A percentile compares a stretch with the other conserved stretches of the same genome.
Conservation (phyloP, 805 yeast genomes). For the Candida gorgasii region DNA sequence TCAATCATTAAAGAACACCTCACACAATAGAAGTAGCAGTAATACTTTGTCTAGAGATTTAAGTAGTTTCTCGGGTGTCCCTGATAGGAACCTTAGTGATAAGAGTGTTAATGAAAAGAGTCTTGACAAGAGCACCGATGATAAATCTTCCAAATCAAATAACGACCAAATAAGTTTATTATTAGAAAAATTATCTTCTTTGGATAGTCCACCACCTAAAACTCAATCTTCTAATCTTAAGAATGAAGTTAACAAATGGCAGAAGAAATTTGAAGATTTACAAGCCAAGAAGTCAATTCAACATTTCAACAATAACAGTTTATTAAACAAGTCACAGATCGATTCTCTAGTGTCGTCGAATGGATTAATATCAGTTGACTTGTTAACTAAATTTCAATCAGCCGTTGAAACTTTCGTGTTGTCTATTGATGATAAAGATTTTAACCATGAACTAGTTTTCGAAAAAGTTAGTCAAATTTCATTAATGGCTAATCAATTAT, state of each 20-base stretch:
- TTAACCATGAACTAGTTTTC: conserved; percentile 45
- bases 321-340: conserved; percentile 25
- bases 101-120: not conserved
- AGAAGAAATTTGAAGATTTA: conserved; percentile 50
- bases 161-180: conserved; percentile 21
- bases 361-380: conserved; percentile 50
- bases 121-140: not conserved
- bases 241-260: conserved; percentile 48
- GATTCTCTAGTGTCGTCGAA: conserved; percentile 28
- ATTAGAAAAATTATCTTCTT: conserved; percentile 29
- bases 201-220: conserved; percentile 21
- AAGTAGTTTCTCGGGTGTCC: not conserved
- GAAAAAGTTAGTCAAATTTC: conserved; percentile 53
- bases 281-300: conserved; percentile 32
- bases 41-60: conserved; percentile 14
- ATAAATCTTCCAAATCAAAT: conserved; percentile 1
- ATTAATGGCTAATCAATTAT: conserved; percentile 43
- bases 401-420: conserved; percentile 47
- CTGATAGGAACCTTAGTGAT: not conserved
- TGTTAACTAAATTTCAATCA: conserved; percentile 48
- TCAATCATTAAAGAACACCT: conserved; percentile 33
- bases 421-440: conserved; percentile 26
- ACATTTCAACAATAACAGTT: conserved; percentile 19
- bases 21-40: conserved; percentile 15
- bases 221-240: conserved; percentile 17